These are phyloP conservation scores for Monilinia fructigena DNA, from an alignment of 2,329 filamentous ascomycete species.

Conservation along the genomic window DNA sequence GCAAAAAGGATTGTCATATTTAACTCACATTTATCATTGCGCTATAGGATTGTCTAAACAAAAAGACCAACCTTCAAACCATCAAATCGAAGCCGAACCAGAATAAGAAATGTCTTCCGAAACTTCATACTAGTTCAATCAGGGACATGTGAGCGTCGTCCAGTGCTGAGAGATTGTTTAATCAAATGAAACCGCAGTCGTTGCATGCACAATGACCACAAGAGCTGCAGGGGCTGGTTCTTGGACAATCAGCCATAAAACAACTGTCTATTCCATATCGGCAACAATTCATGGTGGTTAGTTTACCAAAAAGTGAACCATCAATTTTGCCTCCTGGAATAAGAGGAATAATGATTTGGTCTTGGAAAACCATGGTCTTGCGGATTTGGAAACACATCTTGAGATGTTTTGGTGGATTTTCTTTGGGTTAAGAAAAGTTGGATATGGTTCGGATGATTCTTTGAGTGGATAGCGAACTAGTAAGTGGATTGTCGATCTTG, in stretches of 20 bases:
- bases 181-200: constrained; percentile 18
- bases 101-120: not conserved
- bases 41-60: too few species aligned
- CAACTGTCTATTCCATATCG: not conserved
- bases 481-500: not conserved
- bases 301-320: not conserved
- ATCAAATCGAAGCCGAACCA: not conserved
- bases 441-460: not conserved
- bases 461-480: not conserved
- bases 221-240: not conserved
- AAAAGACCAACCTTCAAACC: not conserved
- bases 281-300: constrained; percentile 16
- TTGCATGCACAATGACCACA: constrained; percentile 24
- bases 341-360: not conserved
- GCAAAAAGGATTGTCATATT: not conserved
- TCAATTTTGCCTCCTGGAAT: not conserved
- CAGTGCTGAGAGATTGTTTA: not conserved
- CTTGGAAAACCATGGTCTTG: not conserved
- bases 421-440: not conserved
- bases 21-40: not conserved
- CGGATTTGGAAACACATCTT: not conserved
- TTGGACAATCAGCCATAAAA: not conserved
- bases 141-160: not conserved
- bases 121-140: not conserved
- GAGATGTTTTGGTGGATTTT: not conserved